Base-by-base conservation (phyloP, 225 moss, liverwort and hornwort species). In the Neckera pumila region DNA sequence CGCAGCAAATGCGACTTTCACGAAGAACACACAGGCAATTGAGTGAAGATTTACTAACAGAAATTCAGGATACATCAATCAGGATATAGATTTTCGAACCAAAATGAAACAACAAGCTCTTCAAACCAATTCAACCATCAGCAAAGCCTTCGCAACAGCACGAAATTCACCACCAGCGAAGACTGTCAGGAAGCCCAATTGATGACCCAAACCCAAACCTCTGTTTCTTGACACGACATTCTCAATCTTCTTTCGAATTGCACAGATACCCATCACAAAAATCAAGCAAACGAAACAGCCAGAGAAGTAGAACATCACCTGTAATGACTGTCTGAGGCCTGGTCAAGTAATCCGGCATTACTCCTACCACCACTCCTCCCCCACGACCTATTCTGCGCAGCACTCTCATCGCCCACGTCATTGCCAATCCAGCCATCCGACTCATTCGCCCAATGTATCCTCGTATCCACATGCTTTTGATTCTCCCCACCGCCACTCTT, bases 391-490 rank as follows among this genome's bases (percentile, higher is more conserved):
- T 88, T 84, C 66, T 89, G 88, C 79, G 88, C 58, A 77, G 73
- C 28, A 38, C 34, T 80, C 43, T 66, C 89, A 30, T 51, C 84
- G 75, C 67, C 84, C 30, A 19, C 85, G 58, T 89, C 91, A n/a
- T 69, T 65, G 53, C 94, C 94, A 89, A 95, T 90, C 94, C 94
- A 95, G 14, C 94, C 94, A 43, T 93, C 94, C 38, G 75, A 51
- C 51, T 91, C 92, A 61, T 92, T 90, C 12, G 86, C 87, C 94
- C 94, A 95, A 78, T 95, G 94, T 67, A 95, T 95, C 89, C 94
- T 91, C 81, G 93, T 95, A 72, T 95, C 94, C 51, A 91, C 92
- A 87, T 92, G 93, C 84, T 86, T 86, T 51, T 75, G 86, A 25
- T 76, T 83, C n/a, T 49, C 60, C 33, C 78, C 89, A 33, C 58